A percentile compares a stretch with the other conserved stretches of the same genome.
Conservation (phyloP, 441 rosid species). For the Jatropha multifida region DNA sequence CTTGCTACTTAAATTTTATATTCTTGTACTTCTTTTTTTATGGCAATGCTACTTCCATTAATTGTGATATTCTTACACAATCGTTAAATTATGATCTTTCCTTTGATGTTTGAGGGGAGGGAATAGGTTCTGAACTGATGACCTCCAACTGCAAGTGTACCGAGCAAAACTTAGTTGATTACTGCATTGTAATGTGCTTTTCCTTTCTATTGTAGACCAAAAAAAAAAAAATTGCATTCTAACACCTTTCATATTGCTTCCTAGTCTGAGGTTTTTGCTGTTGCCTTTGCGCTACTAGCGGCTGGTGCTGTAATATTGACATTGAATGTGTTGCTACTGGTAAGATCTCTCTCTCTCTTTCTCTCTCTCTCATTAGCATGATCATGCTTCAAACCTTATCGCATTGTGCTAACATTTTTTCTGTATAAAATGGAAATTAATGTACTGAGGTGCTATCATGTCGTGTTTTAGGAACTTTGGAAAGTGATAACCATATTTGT, state of each 20-base stretch:
- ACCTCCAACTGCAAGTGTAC: neutral
- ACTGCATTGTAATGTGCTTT: neutral
- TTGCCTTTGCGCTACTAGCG: slow-evolving; percentile 94
- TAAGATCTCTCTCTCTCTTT: slow-evolving; percentile 31
- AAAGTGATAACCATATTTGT: slow-evolving; percentile 6
- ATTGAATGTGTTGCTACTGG: slow-evolving; percentile 87
- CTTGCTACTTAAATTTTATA: neutral
- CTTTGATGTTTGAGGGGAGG: neutral
- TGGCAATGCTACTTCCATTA: neutral
- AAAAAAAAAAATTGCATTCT: neutral
- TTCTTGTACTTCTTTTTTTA: neutral
- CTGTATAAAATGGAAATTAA: neutral
- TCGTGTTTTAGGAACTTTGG: neutral
- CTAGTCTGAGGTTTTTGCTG: slow-evolving; percentile 95
- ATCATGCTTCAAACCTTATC: neutral
- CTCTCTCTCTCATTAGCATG: neutral
- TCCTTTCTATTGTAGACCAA: neutral
- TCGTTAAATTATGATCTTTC: neutral
- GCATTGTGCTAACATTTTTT: neutral
- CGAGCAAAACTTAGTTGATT: neutral
- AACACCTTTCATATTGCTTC: slow-evolving; percentile 13
- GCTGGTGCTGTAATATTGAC: slow-evolving; percentile 95
- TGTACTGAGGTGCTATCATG: neutral
- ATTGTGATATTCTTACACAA: neutral
- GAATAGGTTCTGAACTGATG: neutral